These are phyloP conservation scores for Apiospora phragmitis DNA, from an alignment of 2,329 filamentous ascomycete species.

Conservation along the genomic window DNA sequence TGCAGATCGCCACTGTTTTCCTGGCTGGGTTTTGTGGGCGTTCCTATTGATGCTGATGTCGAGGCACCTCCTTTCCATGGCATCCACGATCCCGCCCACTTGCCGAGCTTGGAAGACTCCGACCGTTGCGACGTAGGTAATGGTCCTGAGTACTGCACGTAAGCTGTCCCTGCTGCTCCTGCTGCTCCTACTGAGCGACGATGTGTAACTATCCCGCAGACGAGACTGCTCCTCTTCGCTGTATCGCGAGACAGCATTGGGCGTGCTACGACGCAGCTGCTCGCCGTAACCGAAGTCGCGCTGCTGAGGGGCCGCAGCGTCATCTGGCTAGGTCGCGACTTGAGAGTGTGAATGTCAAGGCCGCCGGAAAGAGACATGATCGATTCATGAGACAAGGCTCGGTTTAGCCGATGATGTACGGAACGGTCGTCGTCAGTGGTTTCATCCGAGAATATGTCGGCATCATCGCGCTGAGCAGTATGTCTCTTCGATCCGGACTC, in stretches of 20 bases:
- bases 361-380: conserved; percentile 84
- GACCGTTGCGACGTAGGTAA: conserved; percentile 24
- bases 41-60: conserved; percentile 18
- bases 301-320: conserved; percentile 55
- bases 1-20: conserved; percentile 29
- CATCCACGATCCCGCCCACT: conserved; percentile 45
- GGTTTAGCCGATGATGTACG: conserved; percentile 54
- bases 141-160: conserved; percentile 26
- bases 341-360: conserved; percentile 85
- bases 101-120: conserved; percentile 36
- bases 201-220: conserved; percentile 54
- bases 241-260: conserved; percentile 53
- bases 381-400: conserved; percentile 79
- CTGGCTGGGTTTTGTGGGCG: conserved; percentile 33
- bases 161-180: conserved; percentile 34
- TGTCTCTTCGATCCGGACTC: conserved; percentile 21
- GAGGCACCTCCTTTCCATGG: conserved; percentile 30
- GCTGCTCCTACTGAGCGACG: conserved; percentile 23
- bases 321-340: conserved; percentile 74
- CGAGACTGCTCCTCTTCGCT: conserved; percentile 51
- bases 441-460: conserved; percentile 24
- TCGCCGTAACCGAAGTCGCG: conserved; percentile 54
- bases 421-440: conserved; percentile 34
- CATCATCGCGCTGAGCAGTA: conserved; percentile 28
- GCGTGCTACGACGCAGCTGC: conserved; percentile 59